Conservation (phyloP, 208 protist species). For the Acanthamoeba healyi region DNA sequence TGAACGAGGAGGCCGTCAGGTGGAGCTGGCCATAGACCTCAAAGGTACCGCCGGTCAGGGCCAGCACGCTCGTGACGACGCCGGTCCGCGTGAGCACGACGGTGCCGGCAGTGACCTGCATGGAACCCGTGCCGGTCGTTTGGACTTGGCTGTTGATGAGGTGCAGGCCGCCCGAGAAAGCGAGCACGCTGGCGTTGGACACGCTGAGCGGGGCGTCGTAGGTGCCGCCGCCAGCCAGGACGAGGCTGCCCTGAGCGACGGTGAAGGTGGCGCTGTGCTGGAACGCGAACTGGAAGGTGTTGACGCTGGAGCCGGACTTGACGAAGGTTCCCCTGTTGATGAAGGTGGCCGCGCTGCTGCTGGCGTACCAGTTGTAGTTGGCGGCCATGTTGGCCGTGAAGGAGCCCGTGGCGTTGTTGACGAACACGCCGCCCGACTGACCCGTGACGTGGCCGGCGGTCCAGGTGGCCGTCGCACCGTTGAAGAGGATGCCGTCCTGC, state of each 20-base stretch:
- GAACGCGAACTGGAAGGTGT: constrained; percentile 25
- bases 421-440: constrained; percentile 17
- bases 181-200: background rate
- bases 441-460: background rate
- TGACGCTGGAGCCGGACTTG: constrained; percentile 2
- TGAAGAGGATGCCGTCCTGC: constrained; percentile 56
- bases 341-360: constrained; percentile 10
- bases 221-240: constrained; percentile 23
- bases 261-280: background rate
- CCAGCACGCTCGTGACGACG: background rate
- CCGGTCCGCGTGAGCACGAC: constrained; percentile 18
- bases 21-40: constrained; percentile 39
- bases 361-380: constrained; percentile 42
- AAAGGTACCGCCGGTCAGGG: constrained; percentile 9
- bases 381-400: background rate
- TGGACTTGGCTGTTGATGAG: background rate
- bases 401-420: constrained; percentile 63
- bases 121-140: background rate
- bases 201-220: constrained; percentile 24
- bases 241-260: constrained; percentile 10
- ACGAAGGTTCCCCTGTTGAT: constrained; percentile 16
- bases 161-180: constrained; percentile 32
- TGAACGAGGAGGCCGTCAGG: constrained; percentile 33
- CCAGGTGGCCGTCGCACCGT: constrained; percentile 39
- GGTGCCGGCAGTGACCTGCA: background rate